Percentiles rank a stretch among this genome's conserved stretches.
Conservation (phyloP, 1,139 yeast species). For the Dujonia santamariae region DNA sequence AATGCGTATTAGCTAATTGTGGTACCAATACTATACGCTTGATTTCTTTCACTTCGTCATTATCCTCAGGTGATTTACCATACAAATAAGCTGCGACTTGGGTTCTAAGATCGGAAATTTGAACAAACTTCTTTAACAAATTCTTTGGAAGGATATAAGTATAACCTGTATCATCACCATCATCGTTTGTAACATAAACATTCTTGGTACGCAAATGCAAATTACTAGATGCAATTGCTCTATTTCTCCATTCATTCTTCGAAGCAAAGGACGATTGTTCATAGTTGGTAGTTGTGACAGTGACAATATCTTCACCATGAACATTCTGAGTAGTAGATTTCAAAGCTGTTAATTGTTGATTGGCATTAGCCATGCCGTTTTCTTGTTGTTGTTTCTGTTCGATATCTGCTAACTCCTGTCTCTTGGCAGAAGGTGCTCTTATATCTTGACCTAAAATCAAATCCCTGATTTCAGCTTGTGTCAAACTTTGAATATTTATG, state of each 20-base stretch:
- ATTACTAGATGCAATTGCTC: constrained; percentile 78
- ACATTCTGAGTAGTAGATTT: constrained; percentile 85
- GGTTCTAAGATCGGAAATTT: constrained; percentile 75
- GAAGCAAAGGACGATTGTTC: constrained; percentile 85
- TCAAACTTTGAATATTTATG: constrained; percentile 80
- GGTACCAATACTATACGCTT: constrained; percentile 78
- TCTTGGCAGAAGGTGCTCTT: constrained; percentile 79
- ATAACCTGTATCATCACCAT: constrained; percentile 44
- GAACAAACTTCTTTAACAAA: constrained; percentile 71
- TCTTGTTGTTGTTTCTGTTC: constrained; percentile 47
- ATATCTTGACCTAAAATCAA: constrained; percentile 93
- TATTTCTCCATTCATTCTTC: constrained; percentile 85
- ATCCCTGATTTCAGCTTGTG: constrained; percentile 92
- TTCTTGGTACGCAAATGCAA: constrained; percentile 74
- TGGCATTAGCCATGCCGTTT: constrained; percentile 24
- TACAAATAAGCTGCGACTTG: constrained; percentile 81
- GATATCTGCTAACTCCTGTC: constrained; percentile 75
- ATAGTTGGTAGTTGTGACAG: constrained; percentile 87
- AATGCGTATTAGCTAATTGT: constrained; percentile 73
- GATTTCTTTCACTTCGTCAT: constrained; percentile 72
- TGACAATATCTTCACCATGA: constrained; percentile 94
- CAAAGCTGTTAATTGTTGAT: constrained; percentile 62
- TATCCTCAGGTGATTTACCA: constrained; percentile 74
- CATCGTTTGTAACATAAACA: constrained; percentile 61
- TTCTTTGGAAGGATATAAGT: constrained; percentile 84